Conservation (phyloP, 768 basidiomycete genomes). For the Thelephora aurantiotincta region DNA sequence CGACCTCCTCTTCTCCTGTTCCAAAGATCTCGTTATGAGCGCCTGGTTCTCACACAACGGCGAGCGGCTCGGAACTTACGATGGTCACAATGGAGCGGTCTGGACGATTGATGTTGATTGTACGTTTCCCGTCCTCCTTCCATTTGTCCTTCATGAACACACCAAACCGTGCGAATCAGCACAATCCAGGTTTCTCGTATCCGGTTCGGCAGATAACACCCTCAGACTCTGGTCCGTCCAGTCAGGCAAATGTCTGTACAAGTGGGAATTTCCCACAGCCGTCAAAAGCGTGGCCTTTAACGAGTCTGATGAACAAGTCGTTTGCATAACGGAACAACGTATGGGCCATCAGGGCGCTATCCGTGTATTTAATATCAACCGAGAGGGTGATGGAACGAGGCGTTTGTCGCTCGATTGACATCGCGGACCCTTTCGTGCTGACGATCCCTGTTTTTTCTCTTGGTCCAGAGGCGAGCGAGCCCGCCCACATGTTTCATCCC, state of each 20-base stretch:
- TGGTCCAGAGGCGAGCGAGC: conserved; percentile 57
- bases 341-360: conserved; percentile 90
- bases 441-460: not conserved
- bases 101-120: conserved; percentile 97
- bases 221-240: conserved; percentile 83
- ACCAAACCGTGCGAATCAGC: conserved; percentile 28
- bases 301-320: conserved; percentile 68
- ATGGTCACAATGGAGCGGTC: conserved; percentile 89
- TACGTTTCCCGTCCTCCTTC: conserved; percentile 24
- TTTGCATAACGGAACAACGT: conserved; percentile 94
- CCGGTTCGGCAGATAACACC: conserved; percentile 90
- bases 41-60: conserved; percentile 98
- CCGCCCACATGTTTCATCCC: conserved; percentile 69
- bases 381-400: conserved; percentile 64
- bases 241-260: conserved; percentile 84
- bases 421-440: not conserved
- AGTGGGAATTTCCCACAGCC: conserved; percentile 97
- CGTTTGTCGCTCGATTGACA: conserved; percentile 43
- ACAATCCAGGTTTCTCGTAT: conserved; percentile 73
- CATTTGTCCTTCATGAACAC: not conserved
- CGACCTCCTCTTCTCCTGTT: conserved; percentile 89
- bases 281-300: conserved; percentile 93
- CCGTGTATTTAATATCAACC: conserved; percentile 78
- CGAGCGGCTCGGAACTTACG: conserved; percentile 91
- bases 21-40: conserved; percentile 91